Evolutionary conservation across 441 rosid genomes (phyloP), one percentile per base, ranked within the genome.

Genomic region (Populus hybrid): DNA sequence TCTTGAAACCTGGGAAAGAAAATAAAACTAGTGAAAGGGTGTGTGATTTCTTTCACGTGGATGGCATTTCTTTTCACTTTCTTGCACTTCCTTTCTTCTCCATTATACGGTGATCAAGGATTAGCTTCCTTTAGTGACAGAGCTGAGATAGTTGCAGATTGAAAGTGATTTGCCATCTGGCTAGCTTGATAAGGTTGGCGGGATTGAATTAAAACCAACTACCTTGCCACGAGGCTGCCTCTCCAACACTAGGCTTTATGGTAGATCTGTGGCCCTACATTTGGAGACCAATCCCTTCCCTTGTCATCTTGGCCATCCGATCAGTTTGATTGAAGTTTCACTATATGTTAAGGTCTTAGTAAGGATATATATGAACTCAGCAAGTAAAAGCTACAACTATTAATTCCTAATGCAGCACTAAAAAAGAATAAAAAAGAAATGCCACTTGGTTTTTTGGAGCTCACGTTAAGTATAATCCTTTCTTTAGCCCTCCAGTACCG

Each of bases 401-500:
- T 46, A 46, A 46, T 46, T 14, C 57, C 1, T 46, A 46, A 46
- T 0, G 57, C 57, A 46, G 57, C 57, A 46, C 57, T 46, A 4
- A 0, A 46, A 46, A 46, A 46, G 57, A 46, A 46, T 46, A 3
- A 12, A 46, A 46, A 46, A 46, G 57, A 46, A 46, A 46, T 46
- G 18, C 57, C 57, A 46, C 57, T 46, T 46, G 57, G 4, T 46
- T 46, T 46, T 46, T 14, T 46, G 57, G 63, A 18, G 59, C 35
- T 61, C 61, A 67, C 36, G 81, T 72, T 73, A 73, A 76, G 81
- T 57, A 67, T 68, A 78, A 78, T 35, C 38, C 77, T 53, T 38
- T 59, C 73, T 73, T 78, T 73, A 72, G 8, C 69, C 81, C 77
- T 67, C 35, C 76, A 72, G 30, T 73, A 78, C 73, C 73, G 73